Evolutionary conservation across 805 yeast species (phyloP).

Genomic region (Myxozyma kluyveri): DNA sequence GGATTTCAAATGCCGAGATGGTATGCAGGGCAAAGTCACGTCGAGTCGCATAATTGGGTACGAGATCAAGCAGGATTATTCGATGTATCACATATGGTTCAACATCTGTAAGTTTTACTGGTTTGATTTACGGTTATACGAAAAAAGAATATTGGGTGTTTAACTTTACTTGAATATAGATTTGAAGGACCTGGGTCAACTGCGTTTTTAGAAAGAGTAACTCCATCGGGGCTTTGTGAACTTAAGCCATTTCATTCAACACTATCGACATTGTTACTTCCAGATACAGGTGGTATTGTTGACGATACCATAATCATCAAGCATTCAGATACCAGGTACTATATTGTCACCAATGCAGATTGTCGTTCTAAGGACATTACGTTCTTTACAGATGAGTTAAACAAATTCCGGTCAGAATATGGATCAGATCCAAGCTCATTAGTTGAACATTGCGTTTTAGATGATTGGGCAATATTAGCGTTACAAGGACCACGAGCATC

Average conservation of each 20-base stretch:
- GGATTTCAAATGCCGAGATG: constrained; percentile 95
- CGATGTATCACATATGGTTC: constrained; percentile 97
- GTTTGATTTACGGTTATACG: neutral
- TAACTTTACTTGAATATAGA: constrained; percentile 33
- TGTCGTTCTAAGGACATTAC: constrained; percentile 76
- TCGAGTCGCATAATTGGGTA: constrained; percentile 94
- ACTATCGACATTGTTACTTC: constrained; percentile 65
- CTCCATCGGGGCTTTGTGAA: constrained; percentile 78
- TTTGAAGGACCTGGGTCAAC: constrained; percentile 67
- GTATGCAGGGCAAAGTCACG: constrained; percentile 72
- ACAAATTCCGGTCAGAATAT: no score
- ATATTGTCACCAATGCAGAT: constrained; percentile 95
- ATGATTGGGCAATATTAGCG: constrained; percentile 78
- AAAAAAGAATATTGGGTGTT: neutral
- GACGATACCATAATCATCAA: constrained; percentile 92
- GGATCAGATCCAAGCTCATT: constrained; percentile 7
- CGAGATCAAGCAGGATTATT: constrained; percentile 83
- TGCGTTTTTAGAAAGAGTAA: constrained; percentile 67
- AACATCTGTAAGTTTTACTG: constrained; percentile 48
- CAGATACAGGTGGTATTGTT: constrained; percentile 78
- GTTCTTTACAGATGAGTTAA: constrained; percentile 57
- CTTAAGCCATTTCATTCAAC: constrained; percentile 62
- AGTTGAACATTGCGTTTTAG: constrained; percentile 41
- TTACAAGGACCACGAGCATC: constrained; percentile 89
- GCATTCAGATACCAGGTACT: constrained; percentile 64